Evolutionary conservation across 306 rosid species (phyloP).

Genomic region (Fragaria nilgerrensis): DNA sequence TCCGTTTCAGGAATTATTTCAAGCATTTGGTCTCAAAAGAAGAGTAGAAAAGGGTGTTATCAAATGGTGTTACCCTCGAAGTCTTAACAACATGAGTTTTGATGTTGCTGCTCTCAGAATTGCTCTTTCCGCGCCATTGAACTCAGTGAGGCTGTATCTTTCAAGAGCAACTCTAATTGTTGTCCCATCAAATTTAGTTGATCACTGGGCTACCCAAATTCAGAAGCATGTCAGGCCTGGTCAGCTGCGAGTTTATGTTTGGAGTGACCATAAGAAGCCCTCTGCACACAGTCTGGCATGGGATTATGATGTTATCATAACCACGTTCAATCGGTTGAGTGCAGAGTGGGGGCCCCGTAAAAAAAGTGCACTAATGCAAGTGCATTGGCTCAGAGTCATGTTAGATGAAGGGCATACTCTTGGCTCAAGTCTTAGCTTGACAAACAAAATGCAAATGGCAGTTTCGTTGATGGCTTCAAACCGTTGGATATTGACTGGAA

Average conservation of each 20-base stretch:
- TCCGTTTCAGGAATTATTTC: slow-evolving; percentile 62
- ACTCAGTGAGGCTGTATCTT: slow-evolving; percentile 73
- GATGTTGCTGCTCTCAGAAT: slow-evolving; percentile 78
- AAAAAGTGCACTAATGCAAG: slow-evolving; percentile 72
- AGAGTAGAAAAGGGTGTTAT: slow-evolving; percentile 60
- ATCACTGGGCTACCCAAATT: slow-evolving; percentile 93
- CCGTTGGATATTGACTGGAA: slow-evolving; percentile 97
- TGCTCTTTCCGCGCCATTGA: slow-evolving; percentile 74
- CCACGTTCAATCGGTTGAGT: slow-evolving; percentile 88
- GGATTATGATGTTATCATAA: slow-evolving; percentile 93
- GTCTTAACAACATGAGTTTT: slow-evolving; percentile 74
- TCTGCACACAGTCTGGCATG: slow-evolving; percentile 88
- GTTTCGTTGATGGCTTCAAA: slow-evolving; percentile 85
- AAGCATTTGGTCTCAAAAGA: slow-evolving; percentile 80
- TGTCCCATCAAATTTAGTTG: slow-evolving; percentile 88
- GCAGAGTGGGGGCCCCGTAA: slow-evolving; percentile 87
- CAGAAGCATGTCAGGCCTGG: slow-evolving; percentile 78
- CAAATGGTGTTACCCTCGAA: slow-evolving; percentile 74
- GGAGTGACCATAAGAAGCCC: slow-evolving; percentile 73
- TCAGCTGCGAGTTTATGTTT: slow-evolving; percentile 66
- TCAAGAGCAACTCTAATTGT: slow-evolving; percentile 91
- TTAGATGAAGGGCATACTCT: slow-evolving; percentile 99
- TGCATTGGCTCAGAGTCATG: slow-evolving; percentile 91
- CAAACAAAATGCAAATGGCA: slow-evolving; percentile 97
- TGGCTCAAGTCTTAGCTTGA: slow-evolving; percentile 84